These are phyloP conservation scores for Dactylellina leptospora DNA, from an alignment of 2,329 filamentous ascomycete genomes.

Conservation along the genomic window DNA sequence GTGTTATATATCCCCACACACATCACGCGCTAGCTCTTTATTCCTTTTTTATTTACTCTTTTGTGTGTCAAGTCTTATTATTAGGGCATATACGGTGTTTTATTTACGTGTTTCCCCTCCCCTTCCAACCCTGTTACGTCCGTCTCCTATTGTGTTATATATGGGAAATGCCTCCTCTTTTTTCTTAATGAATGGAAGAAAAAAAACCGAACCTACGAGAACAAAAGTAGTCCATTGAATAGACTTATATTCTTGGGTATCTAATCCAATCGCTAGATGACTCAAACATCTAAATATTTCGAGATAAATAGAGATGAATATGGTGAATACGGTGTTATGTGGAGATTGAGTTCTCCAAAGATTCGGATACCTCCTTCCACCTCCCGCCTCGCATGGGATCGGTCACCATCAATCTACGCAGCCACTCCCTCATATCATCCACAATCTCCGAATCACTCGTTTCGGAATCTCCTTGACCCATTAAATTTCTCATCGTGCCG, in stretches of 20 bases:
- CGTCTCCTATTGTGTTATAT: conserved; percentile 56
- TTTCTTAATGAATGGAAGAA: conserved; percentile 53
- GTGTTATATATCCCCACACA: conserved; percentile 9
- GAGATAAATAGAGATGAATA: not conserved
- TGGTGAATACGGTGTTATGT: conserved; percentile 6
- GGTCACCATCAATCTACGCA: conserved; percentile 31
- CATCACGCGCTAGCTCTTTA: not conserved
- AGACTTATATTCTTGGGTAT: not conserved
- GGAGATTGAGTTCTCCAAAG: too few species aligned
- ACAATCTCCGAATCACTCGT: not conserved
- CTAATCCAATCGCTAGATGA: too few species aligned
- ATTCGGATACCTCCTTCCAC: conserved; percentile 32
- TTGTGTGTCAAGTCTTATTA: conserved; percentile 49
- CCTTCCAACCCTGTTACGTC: conserved; percentile 36
- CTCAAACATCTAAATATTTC: not conserved
- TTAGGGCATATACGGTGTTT: conserved; percentile 52
- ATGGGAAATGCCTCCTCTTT: conserved; percentile 54
- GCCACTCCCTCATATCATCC: conserved; percentile 22
- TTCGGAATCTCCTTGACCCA: not conserved
- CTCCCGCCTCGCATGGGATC: conserved; percentile 46
- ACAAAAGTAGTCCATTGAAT: not conserved
- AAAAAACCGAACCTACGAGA: conserved; percentile 14
- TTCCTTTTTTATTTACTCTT: conserved; percentile 2
- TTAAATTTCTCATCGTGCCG: conserved; percentile 3
- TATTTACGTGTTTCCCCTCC: conserved; percentile 36